A percentile compares a stretch with the other conserved stretches of the same genome.
Evolutionary conservation across 441 rosid genomes (phyloP).

Genomic region (Erysimum cheiri): DNA sequence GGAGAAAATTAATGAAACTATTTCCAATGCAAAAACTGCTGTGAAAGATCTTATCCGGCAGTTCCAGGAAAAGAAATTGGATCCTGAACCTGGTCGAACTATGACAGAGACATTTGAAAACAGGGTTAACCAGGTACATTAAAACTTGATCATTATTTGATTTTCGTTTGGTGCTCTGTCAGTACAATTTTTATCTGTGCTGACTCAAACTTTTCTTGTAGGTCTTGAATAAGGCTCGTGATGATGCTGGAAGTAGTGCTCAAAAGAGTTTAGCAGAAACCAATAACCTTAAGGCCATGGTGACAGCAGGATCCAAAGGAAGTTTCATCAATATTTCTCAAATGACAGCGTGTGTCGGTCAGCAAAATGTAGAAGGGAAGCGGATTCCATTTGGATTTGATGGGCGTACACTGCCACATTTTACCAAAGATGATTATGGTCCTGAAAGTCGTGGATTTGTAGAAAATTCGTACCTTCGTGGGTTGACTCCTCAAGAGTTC

Average conservation of each 20-base stretch:
- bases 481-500: constrained; percentile 99
- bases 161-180: constrained; percentile 17
- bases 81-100: constrained; percentile 98
- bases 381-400: constrained; percentile 95
- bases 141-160: constrained; percentile 3
- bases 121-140: constrained; percentile 91
- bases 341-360: constrained; percentile 99
- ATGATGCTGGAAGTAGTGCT: constrained; percentile 99
- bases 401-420: constrained; percentile 94
- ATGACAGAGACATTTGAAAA: constrained; percentile 98
- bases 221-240: constrained; percentile 98
- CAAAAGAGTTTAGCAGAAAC: constrained; percentile 97
- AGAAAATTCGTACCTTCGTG: constrained; percentile 96
- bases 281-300: constrained; percentile 99
- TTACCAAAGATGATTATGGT: constrained; percentile 94
- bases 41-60: constrained; percentile 82
- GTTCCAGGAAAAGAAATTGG: constrained; percentile 77
- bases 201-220: constrained; percentile 41
- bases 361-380: constrained; percentile 99
- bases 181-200: constrained; percentile 18
- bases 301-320: constrained; percentile 99
- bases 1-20: constrained; percentile 94
- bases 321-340: constrained; percentile 99
- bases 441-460: constrained; percentile 99
- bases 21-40: constrained; percentile 76